These are phyloP conservation scores for Eucalyptus guilfoylei DNA, from an alignment of 345 rosid species.

Conservation along the genomic window DNA sequence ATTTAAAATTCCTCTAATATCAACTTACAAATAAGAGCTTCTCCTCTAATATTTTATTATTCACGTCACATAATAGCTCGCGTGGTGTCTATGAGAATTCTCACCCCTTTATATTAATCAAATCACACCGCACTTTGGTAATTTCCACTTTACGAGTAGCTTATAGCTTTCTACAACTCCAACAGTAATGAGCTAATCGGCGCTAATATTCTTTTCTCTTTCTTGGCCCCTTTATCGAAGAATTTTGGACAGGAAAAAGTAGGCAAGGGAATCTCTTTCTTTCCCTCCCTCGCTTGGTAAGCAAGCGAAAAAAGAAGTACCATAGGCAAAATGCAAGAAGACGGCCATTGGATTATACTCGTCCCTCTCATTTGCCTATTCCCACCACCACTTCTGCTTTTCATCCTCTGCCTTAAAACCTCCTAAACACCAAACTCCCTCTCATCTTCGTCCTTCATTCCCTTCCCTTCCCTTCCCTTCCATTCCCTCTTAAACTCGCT, in stretches of 20 bases:
- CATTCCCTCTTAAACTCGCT: background rate
- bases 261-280: background rate
- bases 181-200: background rate
- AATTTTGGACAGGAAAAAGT: background rate
- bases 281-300: background rate
- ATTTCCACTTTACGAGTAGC: no score
- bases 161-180: background rate
- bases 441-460: background rate
- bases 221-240: background rate
- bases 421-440: no score
- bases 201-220: background rate
- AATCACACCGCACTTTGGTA: no score
- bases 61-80: accelerated
- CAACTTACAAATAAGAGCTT: accelerated
- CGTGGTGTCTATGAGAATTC: accelerated
- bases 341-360: no score
- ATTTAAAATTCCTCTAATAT: background rate
- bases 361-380: no score
- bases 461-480: background rate
- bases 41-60: accelerated
- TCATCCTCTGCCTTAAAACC: background rate
- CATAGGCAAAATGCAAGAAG: background rate
- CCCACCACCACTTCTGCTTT: background rate
- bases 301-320: background rate
- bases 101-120: no score